These are phyloP conservation scores for Aschersonia sp. DNA, from an alignment of 2,329 filamentous ascomycete genomes.

Conservation along the genomic window DNA sequence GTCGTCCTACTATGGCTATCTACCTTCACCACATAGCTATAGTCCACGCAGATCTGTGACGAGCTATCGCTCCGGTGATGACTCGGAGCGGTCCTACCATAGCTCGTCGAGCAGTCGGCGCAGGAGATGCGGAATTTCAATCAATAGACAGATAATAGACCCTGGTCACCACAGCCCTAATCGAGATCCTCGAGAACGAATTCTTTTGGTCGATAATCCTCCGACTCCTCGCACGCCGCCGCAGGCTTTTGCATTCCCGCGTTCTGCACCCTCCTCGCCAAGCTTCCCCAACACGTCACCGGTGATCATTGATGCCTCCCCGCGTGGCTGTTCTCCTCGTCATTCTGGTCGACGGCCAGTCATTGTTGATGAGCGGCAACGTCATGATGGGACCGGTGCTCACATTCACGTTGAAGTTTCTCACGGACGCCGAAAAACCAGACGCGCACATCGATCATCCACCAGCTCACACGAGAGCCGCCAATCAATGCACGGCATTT, in stretches of 20 bases:
- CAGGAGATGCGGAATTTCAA: conserved; percentile 20
- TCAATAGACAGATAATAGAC: conserved; percentile 9
- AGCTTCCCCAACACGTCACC: conserved; percentile 8
- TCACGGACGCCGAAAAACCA: conserved; percentile 13
- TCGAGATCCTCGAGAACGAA: conserved; percentile 22
- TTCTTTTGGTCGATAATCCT: conserved; percentile 28
- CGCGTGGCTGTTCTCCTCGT: conserved; percentile 10
- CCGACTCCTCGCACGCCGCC: conserved; percentile 31
- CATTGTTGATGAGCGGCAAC: conserved; percentile 22
- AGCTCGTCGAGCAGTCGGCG: conserved; percentile 16
- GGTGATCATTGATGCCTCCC: conserved; percentile 12
- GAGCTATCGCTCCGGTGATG: conserved; percentile 21
- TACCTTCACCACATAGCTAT: conserved; percentile 26
- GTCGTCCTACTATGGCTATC: conserved; percentile 12
- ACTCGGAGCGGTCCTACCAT: conserved; percentile 19
- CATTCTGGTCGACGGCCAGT: conserved; percentile 16
- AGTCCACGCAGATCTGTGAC: conserved; percentile 15
- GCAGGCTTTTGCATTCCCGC: conserved; percentile 22
- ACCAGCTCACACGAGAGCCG: conserved; percentile 19
- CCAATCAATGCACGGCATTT: conserved; percentile 14
- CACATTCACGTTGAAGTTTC: conserved; percentile 22
- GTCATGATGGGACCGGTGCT: conserved; percentile 7
- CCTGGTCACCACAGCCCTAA: conserved; percentile 18
- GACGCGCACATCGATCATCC: conserved; percentile 19
- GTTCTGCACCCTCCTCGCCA: conserved; percentile 26